Evolutionary conservation across 257 asterid genomes (phyloP).

Genomic region (Penstemon davidsonii): DNA sequence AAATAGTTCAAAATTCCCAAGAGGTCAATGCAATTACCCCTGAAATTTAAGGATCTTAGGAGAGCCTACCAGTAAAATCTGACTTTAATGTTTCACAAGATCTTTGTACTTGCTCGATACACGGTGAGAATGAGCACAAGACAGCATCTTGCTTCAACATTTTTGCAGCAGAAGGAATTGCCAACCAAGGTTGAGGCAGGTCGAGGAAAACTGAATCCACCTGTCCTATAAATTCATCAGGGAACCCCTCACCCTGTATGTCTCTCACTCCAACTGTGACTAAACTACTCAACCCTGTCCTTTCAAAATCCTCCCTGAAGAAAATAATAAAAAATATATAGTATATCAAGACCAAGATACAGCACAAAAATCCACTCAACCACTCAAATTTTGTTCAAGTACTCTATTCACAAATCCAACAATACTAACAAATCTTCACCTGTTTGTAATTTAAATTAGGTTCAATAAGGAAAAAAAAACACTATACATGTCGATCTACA

Average conservation of each 20-base stretch:
- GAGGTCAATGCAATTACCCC: background rate
- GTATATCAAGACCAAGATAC: constrained; percentile 7
- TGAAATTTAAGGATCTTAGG: background rate
- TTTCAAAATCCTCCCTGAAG: constrained; percentile 78
- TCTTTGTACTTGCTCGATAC: constrained; percentile 95
- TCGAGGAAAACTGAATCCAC: constrained; percentile 89
- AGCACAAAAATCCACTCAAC: background rate
- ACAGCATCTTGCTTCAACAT: constrained; percentile 91
- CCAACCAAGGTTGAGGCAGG: constrained; percentile 98
- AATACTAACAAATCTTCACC: background rate
- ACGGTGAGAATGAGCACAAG: constrained; percentile 93
- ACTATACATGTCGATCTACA: background rate
- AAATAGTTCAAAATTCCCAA: too few species aligned
- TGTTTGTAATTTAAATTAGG: too few species aligned
- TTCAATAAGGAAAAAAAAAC: too few species aligned
- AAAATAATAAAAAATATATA: constrained; percentile 3
- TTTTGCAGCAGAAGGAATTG: constrained; percentile 86
- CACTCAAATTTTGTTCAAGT: background rate
- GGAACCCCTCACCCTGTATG: constrained; percentile 93
- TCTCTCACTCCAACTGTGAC: constrained; percentile 90
- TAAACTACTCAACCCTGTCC: constrained; percentile 68
- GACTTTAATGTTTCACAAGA: constrained; percentile 72
- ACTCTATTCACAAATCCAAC: constrained; percentile 8
- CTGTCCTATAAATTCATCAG: constrained; percentile 64
- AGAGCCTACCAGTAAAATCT: constrained; percentile 59